Evolutionary conservation across 2,329 filamentous ascomycete genomes (phyloP).

Genomic region (Coniella lustricola): DNA sequence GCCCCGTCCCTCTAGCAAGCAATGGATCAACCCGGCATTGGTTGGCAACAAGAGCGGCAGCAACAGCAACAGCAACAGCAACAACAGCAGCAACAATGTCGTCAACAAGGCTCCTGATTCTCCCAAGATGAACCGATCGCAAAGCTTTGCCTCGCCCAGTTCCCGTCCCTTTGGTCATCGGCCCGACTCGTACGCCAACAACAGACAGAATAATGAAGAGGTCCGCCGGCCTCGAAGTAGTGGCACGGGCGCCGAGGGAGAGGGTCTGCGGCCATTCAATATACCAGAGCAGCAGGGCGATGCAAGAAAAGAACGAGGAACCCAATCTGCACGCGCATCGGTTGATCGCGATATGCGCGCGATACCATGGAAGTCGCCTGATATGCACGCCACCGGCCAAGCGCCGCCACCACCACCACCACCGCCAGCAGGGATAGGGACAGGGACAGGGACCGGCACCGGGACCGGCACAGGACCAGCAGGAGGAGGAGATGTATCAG

Average conservation of each 20-base stretch:
- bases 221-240: conserved; percentile 45
- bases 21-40: conserved; percentile 51
- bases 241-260: conserved; percentile 42
- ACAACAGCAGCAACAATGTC: conserved; percentile 24
- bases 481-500: conserved; percentile 16
- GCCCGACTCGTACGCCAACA: conserved; percentile 30
- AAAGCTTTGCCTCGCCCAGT: conserved; percentile 38
- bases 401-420: too few relatives aligned
- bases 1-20: conserved; percentile 47
- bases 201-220: conserved; percentile 34
- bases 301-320: conserved; percentile 33
- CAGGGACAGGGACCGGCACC: too few relatives aligned
- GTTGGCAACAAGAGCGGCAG: conserved; percentile 26
- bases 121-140: conserved; percentile 43
- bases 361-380: conserved; percentile 14
- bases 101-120: conserved; percentile 39
- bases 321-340: conserved; percentile 27
- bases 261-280: conserved; percentile 31
- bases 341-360: conserved; percentile 24
- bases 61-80: conserved; percentile 24
- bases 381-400: conserved; percentile 9
- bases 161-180: conserved; percentile 27
- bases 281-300: conserved; percentile 43
- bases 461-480: conserved; percentile 2
- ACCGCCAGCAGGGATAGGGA: too few relatives aligned